Conservation (phyloP, 768 basidiomycete species). For the Zangia roseola region DNA sequence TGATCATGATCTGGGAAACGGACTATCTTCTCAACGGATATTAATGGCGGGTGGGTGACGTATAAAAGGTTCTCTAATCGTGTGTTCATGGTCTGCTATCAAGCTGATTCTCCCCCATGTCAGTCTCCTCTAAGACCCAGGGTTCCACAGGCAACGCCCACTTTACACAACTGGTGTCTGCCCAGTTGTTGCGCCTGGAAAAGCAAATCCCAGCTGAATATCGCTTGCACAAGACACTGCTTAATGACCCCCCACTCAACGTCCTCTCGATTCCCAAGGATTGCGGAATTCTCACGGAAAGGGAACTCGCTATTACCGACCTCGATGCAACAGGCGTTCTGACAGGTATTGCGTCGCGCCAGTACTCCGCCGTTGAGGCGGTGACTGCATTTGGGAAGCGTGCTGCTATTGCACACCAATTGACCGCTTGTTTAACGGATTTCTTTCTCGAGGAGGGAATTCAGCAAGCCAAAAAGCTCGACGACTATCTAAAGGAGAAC, state of each 20-base stretch:
- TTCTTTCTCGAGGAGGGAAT: constrained; percentile 46
- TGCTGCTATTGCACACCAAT: constrained; percentile 52
- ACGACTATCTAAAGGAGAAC: constrained; percentile 36
- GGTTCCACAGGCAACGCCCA: constrained; percentile 21
- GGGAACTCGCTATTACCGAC: constrained; percentile 35
- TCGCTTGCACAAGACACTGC: constrained; percentile 13
- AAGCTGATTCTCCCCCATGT: constrained; percentile 8
- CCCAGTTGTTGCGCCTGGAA: constrained; percentile 19
- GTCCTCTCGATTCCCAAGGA: constrained; percentile 33
- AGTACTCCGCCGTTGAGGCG: constrained; percentile 39
- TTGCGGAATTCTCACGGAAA: constrained; percentile 31
- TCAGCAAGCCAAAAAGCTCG: constrained; percentile 40
- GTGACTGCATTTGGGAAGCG: constrained; percentile 46
- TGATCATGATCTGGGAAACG: not conserved
- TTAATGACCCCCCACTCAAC: constrained; percentile 28
- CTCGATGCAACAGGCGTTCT: constrained; percentile 37
- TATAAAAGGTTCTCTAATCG: not conserved
- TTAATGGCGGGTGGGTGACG: not conserved
- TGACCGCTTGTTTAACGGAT: constrained; percentile 40
- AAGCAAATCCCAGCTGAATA: constrained; percentile 24
- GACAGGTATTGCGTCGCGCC: constrained; percentile 25
- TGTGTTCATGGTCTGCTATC: not conserved
- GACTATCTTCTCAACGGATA: not conserved
- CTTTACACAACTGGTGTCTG: constrained; percentile 19
- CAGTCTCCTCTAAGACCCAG: constrained; percentile 20